These are phyloP conservation scores for Coemansia sp. DNA, from an alignment of 192 early-diverging fungal genomes.

Conservation along the genomic window DNA sequence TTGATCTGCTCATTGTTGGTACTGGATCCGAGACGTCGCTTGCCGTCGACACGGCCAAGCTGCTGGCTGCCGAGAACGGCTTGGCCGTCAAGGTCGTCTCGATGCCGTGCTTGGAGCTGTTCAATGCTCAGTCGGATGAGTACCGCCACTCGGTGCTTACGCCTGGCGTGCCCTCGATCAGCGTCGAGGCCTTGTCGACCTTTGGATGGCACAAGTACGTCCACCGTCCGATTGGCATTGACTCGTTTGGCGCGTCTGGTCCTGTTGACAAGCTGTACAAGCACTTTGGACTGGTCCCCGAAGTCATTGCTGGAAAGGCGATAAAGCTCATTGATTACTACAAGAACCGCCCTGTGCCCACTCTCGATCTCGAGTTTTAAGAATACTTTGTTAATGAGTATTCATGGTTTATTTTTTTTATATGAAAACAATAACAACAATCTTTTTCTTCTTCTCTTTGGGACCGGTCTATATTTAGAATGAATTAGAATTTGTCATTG, in stretches of 20 bases:
- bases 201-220: slow-evolving; percentile 93
- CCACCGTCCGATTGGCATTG: slow-evolving; percentile 85
- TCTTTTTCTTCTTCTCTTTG: not conserved
- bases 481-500: not conserved
- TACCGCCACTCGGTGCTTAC: slow-evolving; percentile 83
- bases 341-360: slow-evolving; percentile 52
- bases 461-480: not conserved
- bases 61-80: slow-evolving; percentile 57
- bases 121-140: slow-evolving; percentile 76
- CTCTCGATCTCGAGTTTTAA: slow-evolving; percentile 42
- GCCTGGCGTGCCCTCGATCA: slow-evolving; percentile 77
- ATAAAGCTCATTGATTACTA: slow-evolving; percentile 77
- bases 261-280: slow-evolving; percentile 83
- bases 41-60: slow-evolving; percentile 81
- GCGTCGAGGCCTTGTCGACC: slow-evolving; percentile 83
- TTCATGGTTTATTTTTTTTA: not conserved
- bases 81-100: slow-evolving; percentile 83
- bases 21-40: slow-evolving; percentile 93
- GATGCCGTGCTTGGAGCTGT: slow-evolving; percentile 89
- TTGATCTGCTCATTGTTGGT: slow-evolving; percentile 74
- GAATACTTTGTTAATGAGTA: not conserved
- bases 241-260: slow-evolving; percentile 84
- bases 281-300: slow-evolving; percentile 80
- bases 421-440: not conserved
- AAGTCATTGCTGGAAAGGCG: slow-evolving; percentile 72